phyloP scores from a whole-genome alignment of 2,329 filamentous ascomycete species.

The Plenodomus biglobosus region DNA sequence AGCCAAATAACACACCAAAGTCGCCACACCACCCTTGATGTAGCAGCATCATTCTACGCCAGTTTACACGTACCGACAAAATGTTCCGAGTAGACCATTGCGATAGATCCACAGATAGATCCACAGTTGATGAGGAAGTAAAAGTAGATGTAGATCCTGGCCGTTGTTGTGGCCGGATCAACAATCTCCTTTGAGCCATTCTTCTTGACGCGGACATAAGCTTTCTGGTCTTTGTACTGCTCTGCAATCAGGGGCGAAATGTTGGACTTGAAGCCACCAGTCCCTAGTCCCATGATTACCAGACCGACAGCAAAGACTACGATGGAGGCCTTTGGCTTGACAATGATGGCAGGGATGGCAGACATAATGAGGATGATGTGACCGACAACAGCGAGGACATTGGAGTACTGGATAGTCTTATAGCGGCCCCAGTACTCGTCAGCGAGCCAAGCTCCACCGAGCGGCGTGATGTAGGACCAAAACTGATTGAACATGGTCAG shows the following conservation, averaged over 20 bases:
- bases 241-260: slow-evolving; percentile 61
- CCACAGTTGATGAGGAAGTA: slow-evolving; percentile 45
- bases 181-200: slow-evolving; percentile 60
- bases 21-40: no score
- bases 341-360: slow-evolving; percentile 56
- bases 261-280: slow-evolving; percentile 71
- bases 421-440: slow-evolving; percentile 64
- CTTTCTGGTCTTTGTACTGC: slow-evolving; percentile 49
- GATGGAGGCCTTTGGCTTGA: slow-evolving; percentile 53
- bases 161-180: slow-evolving; percentile 66
- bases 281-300: slow-evolving; percentile 66
- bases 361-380: slow-evolving; percentile 59
- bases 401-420: slow-evolving; percentile 60
- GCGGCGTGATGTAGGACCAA: slow-evolving; percentile 60
- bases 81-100: slow-evolving; percentile 44
- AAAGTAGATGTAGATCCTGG: slow-evolving; percentile 58
- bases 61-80: slow-evolving; percentile 10
- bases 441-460: slow-evolving; percentile 60
- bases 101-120: slow-evolving; percentile 38
- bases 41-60: no score
- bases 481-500: slow-evolving; percentile 58
- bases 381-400: slow-evolving; percentile 59
- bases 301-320: slow-evolving; percentile 59
- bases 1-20: background rate
- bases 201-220: slow-evolving; percentile 33